These are phyloP conservation scores for Xylariales sp. DNA, from an alignment of 2,329 filamentous ascomycete genomes.

Conservation along the genomic window DNA sequence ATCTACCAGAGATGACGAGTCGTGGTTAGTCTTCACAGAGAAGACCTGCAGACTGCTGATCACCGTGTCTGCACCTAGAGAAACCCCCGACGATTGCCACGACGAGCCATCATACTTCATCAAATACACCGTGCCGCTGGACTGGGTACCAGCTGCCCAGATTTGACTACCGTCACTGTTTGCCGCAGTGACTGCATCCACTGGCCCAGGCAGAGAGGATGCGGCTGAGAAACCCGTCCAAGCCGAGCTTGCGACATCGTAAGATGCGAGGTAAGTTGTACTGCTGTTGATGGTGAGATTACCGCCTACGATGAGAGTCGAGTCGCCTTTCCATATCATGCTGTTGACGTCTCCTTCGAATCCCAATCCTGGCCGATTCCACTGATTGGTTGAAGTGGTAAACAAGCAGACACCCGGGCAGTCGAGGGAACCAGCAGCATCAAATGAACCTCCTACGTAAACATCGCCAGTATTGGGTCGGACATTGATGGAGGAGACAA, in stretches of 20 bases:
- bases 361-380: conserved; percentile 72
- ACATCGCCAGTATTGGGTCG: conserved; percentile 68
- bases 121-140: conserved; percentile 64
- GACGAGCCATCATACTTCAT: conserved; percentile 73
- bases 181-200: conserved; percentile 72
- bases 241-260: conserved; percentile 59
- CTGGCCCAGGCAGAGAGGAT: conserved; percentile 68
- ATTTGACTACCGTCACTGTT: conserved; percentile 66
- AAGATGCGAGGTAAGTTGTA: conserved; percentile 63
- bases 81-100: conserved; percentile 62
- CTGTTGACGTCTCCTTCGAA: conserved; percentile 66
- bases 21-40: conserved; percentile 64
- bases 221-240: conserved; percentile 65
- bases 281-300: conserved; percentile 66
- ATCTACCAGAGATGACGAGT: conserved; percentile 57
- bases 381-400: conserved; percentile 65
- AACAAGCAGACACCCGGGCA: conserved; percentile 82
- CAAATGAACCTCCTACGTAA: conserved; percentile 82
- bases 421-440: conserved; percentile 74
- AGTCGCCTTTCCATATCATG: conserved; percentile 72
- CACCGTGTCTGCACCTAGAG: conserved; percentile 59
- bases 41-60: conserved; percentile 83
- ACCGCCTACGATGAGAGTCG: conserved; percentile 71
- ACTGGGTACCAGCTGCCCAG: conserved; percentile 73
- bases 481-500: conserved; percentile 71